These are phyloP conservation scores for Phytophthora boehmeriae DNA, from an alignment of 352 stramenopile genomes.

Conservation along the genomic window DNA sequence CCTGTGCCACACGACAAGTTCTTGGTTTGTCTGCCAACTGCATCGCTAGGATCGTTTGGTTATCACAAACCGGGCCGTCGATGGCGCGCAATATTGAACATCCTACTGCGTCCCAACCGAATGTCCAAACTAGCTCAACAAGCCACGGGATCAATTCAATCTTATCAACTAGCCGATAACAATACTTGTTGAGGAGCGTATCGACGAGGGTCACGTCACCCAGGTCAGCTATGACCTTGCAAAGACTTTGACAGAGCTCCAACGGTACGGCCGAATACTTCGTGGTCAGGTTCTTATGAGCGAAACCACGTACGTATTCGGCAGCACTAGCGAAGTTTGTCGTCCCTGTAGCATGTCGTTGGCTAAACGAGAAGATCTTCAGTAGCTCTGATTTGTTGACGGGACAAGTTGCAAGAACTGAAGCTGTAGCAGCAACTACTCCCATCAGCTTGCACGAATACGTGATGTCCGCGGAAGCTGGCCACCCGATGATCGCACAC, in stretches of 20 bases:
- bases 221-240: background rate
- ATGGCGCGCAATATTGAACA: background rate
- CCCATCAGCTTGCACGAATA: background rate
- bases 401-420: too few relatives aligned
- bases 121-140: background rate
- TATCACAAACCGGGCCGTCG: background rate
- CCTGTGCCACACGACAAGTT: background rate
- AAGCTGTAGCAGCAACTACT: background rate
- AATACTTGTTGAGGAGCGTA: background rate
- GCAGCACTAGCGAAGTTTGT: too few relatives aligned
- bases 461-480: background rate
- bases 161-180: background rate
- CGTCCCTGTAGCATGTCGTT: too few relatives aligned
- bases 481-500: constrained; percentile 16
- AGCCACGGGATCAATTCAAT: background rate
- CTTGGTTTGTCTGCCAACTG: background rate
- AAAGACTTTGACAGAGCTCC: background rate
- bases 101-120: background rate
- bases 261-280: background rate
- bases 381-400: too few relatives aligned
- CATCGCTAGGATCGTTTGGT: background rate
- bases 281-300: too few relatives aligned
- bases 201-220: background rate
- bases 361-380: too few relatives aligned
- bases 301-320: too few relatives aligned